A percentile compares a stretch with the other conserved stretches of the same genome.
These are phyloP conservation scores for Raffaelea albimanens DNA, from an alignment of 2,329 filamentous ascomycete species.

Conservation along the genomic window DNA sequence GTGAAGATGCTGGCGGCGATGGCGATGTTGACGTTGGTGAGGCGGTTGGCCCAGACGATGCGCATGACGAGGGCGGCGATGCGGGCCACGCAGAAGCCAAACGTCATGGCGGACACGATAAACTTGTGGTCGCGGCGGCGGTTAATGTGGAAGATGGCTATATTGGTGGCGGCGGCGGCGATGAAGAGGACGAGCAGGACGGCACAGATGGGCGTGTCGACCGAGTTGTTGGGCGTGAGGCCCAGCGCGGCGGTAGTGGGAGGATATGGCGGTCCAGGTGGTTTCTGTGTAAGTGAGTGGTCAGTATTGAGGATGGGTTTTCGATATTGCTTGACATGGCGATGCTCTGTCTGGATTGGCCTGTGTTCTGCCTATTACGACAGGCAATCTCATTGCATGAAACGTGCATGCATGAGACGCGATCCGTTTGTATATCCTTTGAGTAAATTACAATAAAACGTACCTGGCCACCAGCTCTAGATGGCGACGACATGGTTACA, in stretches of 20 bases:
- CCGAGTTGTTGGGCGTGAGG: conserved; percentile 41
- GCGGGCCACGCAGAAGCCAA: conserved; percentile 49
- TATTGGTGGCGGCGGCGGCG: conserved; percentile 42
- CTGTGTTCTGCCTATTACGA: too few relatives aligned
- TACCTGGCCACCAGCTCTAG: too few relatives aligned
- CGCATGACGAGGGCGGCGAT: conserved; percentile 40
- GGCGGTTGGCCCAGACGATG: conserved; percentile 40
- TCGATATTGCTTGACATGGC: too few relatives aligned
- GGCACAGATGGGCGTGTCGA: conserved; percentile 57
- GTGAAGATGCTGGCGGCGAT: conserved; percentile 61
- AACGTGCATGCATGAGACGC: too few relatives aligned
- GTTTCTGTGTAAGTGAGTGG: not conserved
- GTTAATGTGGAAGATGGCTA: conserved; percentile 49
- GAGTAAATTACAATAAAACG: too few relatives aligned
- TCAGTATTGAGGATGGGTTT: too few relatives aligned
- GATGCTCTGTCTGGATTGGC: too few relatives aligned
- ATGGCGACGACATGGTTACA: too few relatives aligned
- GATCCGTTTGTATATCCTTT: too few relatives aligned
- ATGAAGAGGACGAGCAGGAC: conserved; percentile 54
- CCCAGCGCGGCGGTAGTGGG: conserved; percentile 41
- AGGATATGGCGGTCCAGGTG: conserved; percentile 27
- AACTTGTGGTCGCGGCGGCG: conserved; percentile 45
- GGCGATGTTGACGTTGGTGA: conserved; percentile 29
- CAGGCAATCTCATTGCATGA: too few relatives aligned
- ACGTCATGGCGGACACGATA: conserved; percentile 45